phyloP scores from a whole-genome alignment of 176 grass and related monocot genomes.

The Rhynchospora breviuscula region DNA sequence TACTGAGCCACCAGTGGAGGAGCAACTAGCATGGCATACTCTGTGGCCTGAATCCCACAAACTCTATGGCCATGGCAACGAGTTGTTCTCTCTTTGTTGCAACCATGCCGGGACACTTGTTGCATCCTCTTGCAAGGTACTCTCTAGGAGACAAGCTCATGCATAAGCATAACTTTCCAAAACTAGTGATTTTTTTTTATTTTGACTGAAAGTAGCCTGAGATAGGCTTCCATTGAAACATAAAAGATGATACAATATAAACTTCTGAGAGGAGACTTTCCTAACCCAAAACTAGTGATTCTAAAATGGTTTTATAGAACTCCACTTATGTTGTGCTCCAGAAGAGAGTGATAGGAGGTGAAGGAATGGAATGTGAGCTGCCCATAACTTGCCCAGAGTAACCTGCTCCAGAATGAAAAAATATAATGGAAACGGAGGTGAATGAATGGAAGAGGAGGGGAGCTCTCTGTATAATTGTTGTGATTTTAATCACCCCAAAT shows the following conservation, averaged over 20 bases:
- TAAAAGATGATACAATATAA: no score
- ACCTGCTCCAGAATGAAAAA: no score
- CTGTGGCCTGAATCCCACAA: conserved; percentile 98
- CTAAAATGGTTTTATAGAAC: background rate
- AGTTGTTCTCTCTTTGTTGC: conserved; percentile 77
- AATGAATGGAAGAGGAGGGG: no score
- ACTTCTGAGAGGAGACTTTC: no score
- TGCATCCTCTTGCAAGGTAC: conserved; percentile 97
- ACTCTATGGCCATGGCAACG: conserved; percentile 94
- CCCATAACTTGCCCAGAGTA: no score
- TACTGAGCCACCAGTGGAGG: conserved; percentile 80
- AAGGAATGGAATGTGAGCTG: no score
- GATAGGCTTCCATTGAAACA: no score
- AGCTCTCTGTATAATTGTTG: no score
- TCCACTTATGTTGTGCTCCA: background rate
- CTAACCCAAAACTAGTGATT: background rate
- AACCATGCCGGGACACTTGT: conserved; percentile 74
- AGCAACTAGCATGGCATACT: conserved; percentile 87
- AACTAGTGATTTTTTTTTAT: background rate
- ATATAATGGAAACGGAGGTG: no score
- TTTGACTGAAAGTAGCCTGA: no score
- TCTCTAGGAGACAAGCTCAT: background rate
- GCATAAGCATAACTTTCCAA: background rate
- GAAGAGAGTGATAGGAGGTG: no score
- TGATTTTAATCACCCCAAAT: no score